phyloP scores from a whole-genome alignment of 176 grass and related monocot species.

The Lolium perenne region DNA sequence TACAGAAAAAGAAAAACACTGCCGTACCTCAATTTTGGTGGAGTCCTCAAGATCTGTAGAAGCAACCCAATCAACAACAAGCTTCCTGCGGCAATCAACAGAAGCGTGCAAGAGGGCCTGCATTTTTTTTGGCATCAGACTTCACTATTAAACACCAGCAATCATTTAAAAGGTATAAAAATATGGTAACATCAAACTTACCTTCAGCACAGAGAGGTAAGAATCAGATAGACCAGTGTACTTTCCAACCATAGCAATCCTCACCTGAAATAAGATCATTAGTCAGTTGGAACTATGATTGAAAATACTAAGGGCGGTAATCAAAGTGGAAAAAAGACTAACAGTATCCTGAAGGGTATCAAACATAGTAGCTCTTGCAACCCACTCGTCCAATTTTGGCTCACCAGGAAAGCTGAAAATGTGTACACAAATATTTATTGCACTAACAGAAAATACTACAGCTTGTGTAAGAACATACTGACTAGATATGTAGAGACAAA shows the following conservation, averaged over 20 bases:
- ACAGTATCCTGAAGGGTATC: slow-evolving; percentile 71
- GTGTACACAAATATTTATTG: slow-evolving; percentile 16
- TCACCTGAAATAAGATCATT: slow-evolving; percentile 53
- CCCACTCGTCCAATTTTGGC: slow-evolving; percentile 72
- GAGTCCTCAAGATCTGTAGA: slow-evolving; percentile 77
- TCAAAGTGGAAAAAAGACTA: slow-evolving; percentile 24
- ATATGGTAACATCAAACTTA: slow-evolving; percentile 26
- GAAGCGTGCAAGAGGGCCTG: slow-evolving; percentile 86
- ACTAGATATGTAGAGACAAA: slow-evolving; percentile 41
- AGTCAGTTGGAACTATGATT: slow-evolving; percentile 35
- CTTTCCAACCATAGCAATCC: slow-evolving; percentile 78
- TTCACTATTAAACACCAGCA: neutral
- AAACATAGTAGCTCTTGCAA: slow-evolving; percentile 53
- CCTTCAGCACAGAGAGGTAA: slow-evolving; percentile 76
- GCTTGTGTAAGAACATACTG: slow-evolving; percentile 17
- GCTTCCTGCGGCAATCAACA: slow-evolving; percentile 68
- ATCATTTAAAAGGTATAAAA: neutral
- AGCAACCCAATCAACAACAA: slow-evolving; percentile 80
- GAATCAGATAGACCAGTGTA: slow-evolving; percentile 82
- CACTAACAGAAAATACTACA: neutral
- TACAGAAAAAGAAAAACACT: slow-evolving; percentile 7
- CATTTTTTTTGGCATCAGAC: slow-evolving; percentile 18
- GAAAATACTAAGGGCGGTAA: slow-evolving; percentile 1
- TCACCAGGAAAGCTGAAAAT: slow-evolving; percentile 47
- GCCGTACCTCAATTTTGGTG: slow-evolving; percentile 57